A percentile compares a stretch with the other conserved stretches of the same genome.
phyloP scores from a whole-genome alignment of 129 eudicot species.

The Daucus carota region DH1_v3.0 NC_030389.2:44711501-44712000 shows the following conservation, averaged over 20 bases:
- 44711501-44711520: background rate
- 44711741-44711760: background rate
- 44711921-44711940: background rate
- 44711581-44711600: slow-evolving; percentile 86
- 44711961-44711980: background rate
- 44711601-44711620: slow-evolving; percentile 76
- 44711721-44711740: background rate
- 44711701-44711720: slow-evolving; percentile 55
- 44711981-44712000: background rate
- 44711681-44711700: slow-evolving; percentile 87
- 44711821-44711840: slow-evolving; percentile 95
- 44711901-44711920: background rate
- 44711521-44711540: background rate
- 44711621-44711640: slow-evolving; percentile 71
- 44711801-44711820: slow-evolving; percentile 73
- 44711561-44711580: slow-evolving; percentile 87
- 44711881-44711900: slow-evolving; percentile 21
- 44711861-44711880: slow-evolving; percentile 73
- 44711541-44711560: no score
- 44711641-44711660: slow-evolving; percentile 79
- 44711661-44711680: slow-evolving; percentile 84
- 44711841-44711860: slow-evolving; percentile 98
- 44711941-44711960: slow-evolving; percentile 1
- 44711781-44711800: slow-evolving; percentile 65
- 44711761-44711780: background rate